Evolutionary conservation across 805 yeast species (phyloP).

Genomic region (Metschnikowia henanensis): DNA sequence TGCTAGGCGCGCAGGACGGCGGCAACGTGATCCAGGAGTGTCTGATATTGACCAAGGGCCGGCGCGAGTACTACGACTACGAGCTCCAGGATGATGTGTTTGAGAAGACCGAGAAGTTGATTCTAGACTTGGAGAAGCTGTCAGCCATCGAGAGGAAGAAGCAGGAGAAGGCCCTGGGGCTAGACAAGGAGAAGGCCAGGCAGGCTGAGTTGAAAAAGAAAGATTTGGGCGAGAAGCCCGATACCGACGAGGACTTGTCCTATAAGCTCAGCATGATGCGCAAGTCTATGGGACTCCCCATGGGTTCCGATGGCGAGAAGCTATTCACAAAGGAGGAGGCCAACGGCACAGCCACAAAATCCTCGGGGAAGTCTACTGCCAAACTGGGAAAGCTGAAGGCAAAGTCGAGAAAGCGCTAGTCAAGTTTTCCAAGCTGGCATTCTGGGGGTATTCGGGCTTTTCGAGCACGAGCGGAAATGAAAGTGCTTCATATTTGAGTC

Average conservation of each 20-base stretch:
- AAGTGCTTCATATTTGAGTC: too few relatives aligned
- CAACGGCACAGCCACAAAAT: neutral
- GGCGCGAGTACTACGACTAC: conserved; percentile 63
- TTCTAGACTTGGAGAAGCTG: conserved; percentile 63
- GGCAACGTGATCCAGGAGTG: conserved; percentile 79
- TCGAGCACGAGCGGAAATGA: too few relatives aligned
- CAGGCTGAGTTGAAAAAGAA: conserved; percentile 21
- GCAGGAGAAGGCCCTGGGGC: conserved; percentile 21
- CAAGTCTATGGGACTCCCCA: conserved; percentile 22
- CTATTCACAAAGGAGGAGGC: conserved; percentile 6
- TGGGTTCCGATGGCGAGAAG: conserved; percentile 14
- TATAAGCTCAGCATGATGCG: conserved; percentile 32
- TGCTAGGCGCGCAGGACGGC: conserved; percentile 58
- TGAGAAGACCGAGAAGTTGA: conserved; percentile 57
- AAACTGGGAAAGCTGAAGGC: conserved; percentile 2
- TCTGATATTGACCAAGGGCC: conserved; percentile 47
- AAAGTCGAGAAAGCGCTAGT: conserved; percentile 8
- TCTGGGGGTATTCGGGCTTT: too few relatives aligned
- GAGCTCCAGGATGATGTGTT: conserved; percentile 61
- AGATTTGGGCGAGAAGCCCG: conserved; percentile 35
- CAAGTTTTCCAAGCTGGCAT: too few relatives aligned
- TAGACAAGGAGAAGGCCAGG: conserved; percentile 21
- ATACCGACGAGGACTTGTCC: conserved; percentile 35
- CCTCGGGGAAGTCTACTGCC: neutral
- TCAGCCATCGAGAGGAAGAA: conserved; percentile 68